Conservation (phyloP, 306 rosid genomes). For the Pterocarpus santalinus region DNA sequence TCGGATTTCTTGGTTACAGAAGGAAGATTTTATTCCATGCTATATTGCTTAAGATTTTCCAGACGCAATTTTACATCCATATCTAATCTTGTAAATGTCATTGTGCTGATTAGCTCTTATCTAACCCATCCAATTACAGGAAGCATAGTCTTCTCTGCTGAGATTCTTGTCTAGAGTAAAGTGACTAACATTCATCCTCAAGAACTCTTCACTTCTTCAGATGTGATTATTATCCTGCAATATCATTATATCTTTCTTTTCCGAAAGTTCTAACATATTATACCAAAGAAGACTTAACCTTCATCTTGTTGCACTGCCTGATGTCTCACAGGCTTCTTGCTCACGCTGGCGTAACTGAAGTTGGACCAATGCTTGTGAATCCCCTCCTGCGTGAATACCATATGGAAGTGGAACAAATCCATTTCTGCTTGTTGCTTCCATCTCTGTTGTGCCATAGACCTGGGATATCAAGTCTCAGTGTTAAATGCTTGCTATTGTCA, state of each 20-base stretch:
- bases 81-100: conserved; percentile 7
- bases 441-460: conserved; percentile 54
- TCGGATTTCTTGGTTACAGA: conserved; percentile 7
- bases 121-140: conserved; percentile 32
- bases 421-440: conserved; percentile 45
- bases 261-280: conserved; percentile 30
- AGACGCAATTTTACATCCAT: conserved; percentile 27
- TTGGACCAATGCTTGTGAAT: conserved; percentile 52
- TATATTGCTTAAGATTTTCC: conserved; percentile 28
- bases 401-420: conserved; percentile 52
- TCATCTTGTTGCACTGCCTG: conserved; percentile 50
- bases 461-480: conserved; percentile 48
- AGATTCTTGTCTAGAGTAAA: conserved; percentile 43
- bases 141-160: conserved; percentile 39
- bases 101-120: conserved; percentile 32
- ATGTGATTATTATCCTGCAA: conserved; percentile 42
- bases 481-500: conserved; percentile 37
- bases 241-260: conserved; percentile 22
- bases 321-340: conserved; percentile 54
- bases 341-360: conserved; percentile 68
- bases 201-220: conserved; percentile 30
- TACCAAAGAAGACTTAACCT: conserved; percentile 18
- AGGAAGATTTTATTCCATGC: conserved; percentile 15
- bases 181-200: conserved; percentile 23
- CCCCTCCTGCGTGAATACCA: conserved; percentile 41